Evolutionary conservation across 371 early-diverging fungal species (phyloP), one percentile per base, ranked within the genome.

Genomic region (Mucor plumbeus): DNA sequence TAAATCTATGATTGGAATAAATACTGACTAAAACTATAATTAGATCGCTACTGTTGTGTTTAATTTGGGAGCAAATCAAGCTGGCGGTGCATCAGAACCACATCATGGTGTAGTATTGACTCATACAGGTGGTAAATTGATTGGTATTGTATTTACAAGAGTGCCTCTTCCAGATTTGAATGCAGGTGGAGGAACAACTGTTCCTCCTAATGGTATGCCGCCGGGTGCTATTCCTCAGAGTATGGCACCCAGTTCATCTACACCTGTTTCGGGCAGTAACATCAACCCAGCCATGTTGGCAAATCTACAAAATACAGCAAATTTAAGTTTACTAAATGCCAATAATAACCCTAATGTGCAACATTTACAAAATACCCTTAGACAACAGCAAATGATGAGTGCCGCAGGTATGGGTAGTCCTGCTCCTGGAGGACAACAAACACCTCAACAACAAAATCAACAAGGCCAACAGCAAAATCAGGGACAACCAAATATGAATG

Each of bases 111-210:
- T 80, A 53, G 73, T 86, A 31, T 66, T 86, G 21, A 82, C 80
- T 7, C 72, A 81, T 63, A 79, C 84, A 26, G 70, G 61, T 21
- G 75, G 76, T 47, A 82, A 80, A 43, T 56, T 88, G 33, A 77
- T 86, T 8, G 88, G 88, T 41, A 68, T 88, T 34, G 79, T 86
- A 5, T 88, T 86, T 65, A 71, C 81, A 4, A 73, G 79, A 40
- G 75, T 77, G 4, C 80, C 83, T 0, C 66, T 88, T 13, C 86
- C 86, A 13, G 85, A 86, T 38, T 60, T 86, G 33, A 82, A 74
- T 35, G 53, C 64, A 0, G 48, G 65, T 15, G 61, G 67, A 0
- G 61, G 67, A 0, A 21, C 53, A 0, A 21, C 58, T 9, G 33
- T 59, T 15, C 44, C 44, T n/a, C 44, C 61, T 4, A 61, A 17